A percentile compares a stretch with the other conserved stretches of the same genome.
These are phyloP conservation scores for Talaromyces nanjingensis DNA, from an alignment of 495 filamentous ascomycete species.

Conservation along the genomic window DNA sequence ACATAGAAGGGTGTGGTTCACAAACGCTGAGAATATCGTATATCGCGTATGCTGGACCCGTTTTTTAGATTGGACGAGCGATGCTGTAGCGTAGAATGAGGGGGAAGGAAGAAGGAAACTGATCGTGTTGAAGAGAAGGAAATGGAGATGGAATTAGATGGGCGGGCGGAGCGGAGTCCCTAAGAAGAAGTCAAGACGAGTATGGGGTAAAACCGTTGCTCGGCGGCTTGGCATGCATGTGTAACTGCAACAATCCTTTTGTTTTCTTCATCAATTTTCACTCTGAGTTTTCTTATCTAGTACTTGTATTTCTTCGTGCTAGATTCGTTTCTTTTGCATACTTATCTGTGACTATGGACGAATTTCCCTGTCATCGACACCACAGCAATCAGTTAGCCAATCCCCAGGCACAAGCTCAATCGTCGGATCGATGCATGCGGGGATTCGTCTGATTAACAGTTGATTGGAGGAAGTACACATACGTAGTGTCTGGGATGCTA, in stretches of 20 bases:
- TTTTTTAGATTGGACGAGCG: background rate
- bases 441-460: background rate
- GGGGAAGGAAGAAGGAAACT: background rate
- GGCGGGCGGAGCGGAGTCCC: background rate
- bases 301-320: background rate
- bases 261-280: background rate
- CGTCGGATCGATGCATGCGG: background rate
- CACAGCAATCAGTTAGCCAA: background rate
- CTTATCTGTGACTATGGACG: background rate
- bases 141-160: background rate
- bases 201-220: background rate
- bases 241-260: background rate
- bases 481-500: background rate
- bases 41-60: too few relatives aligned
- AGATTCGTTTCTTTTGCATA: too few relatives aligned
- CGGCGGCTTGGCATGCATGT: background rate
- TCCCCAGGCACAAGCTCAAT: background rate
- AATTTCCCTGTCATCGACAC: background rate
- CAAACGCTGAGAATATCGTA: background rate
- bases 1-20: conserved; percentile 13
- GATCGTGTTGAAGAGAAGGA: background rate
- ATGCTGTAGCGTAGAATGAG: background rate
- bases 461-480: background rate
- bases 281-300: background rate
- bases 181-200: background rate